Evolutionary conservation across 768 basidiomycete species (phyloP), one percentile per base, ranked within the genome.

Genomic region (Podaxis sp.): DNA sequence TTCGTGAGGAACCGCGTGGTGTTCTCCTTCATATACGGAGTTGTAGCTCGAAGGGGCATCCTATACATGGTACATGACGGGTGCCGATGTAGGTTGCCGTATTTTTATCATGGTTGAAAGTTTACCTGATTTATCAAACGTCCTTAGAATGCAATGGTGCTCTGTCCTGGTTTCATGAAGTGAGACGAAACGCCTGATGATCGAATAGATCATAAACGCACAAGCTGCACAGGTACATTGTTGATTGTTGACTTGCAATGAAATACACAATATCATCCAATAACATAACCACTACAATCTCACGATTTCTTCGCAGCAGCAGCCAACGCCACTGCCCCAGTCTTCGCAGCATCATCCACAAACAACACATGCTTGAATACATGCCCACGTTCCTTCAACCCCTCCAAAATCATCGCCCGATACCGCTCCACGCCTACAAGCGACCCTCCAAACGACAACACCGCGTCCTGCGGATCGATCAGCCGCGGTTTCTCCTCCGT

Each of bases 371-470:
- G 78, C 60, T 77, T 79, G 75, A 94, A 91, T 2, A 81, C 75
- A 68, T 88, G 86, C 1, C 90, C 89, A 53, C 76, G 76, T 66
- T 77, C 69, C 57, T 72, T 78, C 24, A 93, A 80, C 27, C 82
- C 81, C 11, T 84, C 85, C 51, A 90, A 67, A 19, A 84, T 72
- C 68, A 85, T 69, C 25, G 81, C 73, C 57, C 87, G 76, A 64
- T 94, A 93, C 40, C 68, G 74, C 57, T 82, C 79, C 1, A 91
- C 73, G 2, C 89, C 86, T 3, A 85, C 85, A 65, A 94, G 72
- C 19, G 89, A 91, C n/a, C 92, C 92, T 8, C 92, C 92, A 61
- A 93, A 87, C 63, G 86, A 91, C 17, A 94, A 68, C 2, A 93
- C 81, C 37, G 84, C 79, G 1, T 86, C 80, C 41, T 75, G 71